Evolutionary conservation across 495 filamentous ascomycete species (phyloP).

Genomic region (Penicillium cataractarum): DNA sequence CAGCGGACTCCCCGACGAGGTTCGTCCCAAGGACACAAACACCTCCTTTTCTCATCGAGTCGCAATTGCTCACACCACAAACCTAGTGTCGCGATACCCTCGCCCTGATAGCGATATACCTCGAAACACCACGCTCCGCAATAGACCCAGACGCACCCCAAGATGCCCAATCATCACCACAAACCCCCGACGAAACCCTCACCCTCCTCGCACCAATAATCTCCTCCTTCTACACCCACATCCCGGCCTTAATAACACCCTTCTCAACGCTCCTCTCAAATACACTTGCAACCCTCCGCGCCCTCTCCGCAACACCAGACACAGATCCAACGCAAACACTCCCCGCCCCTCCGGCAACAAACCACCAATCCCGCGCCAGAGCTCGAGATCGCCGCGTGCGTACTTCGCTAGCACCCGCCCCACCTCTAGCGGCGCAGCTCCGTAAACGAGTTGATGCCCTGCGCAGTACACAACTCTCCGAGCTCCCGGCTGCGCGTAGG

Average conservation of each 20-base stretch:
- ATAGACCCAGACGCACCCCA: conserved; percentile 28
- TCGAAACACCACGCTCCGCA: conserved; percentile 35
- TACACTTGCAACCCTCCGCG: conserved; percentile 33
- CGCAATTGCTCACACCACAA: neutral
- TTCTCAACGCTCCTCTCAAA: conserved; percentile 36
- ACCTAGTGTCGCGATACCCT: conserved; percentile 42
- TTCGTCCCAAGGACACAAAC: conserved; percentile 16
- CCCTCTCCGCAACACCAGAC: conserved; percentile 27
- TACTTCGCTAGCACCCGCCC: conserved; percentile 29
- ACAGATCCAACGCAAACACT: conserved; percentile 5
- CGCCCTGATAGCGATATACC: conserved; percentile 42
- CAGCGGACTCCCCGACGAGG: conserved; percentile 39
- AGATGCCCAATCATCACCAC: conserved; percentile 16
- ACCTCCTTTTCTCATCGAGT: neutral
- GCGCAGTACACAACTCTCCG: conserved; percentile 35
- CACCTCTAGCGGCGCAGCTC: conserved; percentile 33
- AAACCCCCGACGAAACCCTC: conserved; percentile 25
- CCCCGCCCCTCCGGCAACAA: neutral
- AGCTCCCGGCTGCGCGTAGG: conserved; percentile 38
- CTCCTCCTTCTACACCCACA: conserved; percentile 40
- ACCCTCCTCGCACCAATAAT: conserved; percentile 44
- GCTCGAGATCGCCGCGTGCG: conserved; percentile 34
- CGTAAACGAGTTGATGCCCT: conserved; percentile 30
- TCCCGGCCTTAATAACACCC: conserved; percentile 30
- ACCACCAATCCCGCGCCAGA: conserved; percentile 23